Evolutionary conservation across 2,329 filamentous ascomycete species (phyloP), one percentile per base, ranked within the genome.

Genomic region (Neopestalotiopsis clavispora): DNA sequence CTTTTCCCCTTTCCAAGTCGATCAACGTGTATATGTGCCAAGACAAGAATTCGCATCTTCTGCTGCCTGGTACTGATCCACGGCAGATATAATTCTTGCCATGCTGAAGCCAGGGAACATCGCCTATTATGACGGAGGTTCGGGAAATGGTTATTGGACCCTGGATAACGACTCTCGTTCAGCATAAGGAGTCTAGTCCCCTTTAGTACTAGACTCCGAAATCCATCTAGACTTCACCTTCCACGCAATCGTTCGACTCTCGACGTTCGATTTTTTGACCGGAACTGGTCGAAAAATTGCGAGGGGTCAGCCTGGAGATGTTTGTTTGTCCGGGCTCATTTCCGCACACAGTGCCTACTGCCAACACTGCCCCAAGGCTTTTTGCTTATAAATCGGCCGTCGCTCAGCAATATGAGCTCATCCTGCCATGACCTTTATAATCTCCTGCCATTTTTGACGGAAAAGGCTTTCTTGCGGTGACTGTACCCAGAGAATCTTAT

Each of bases 401-500:
- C 17, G 3, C 14, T 52, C 4, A 6, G 20, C 20, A 20, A 23
- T 52, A 2, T 23, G 45, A 52, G 45, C 45, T 52, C 45, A 66
- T n/a, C 23, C 42, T 20, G 64, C 28, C 64, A 57, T 56, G 28
- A 64, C 49, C n/a, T 20, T 57, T 28, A 75, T 40, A 32, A 76
- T 69, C 5, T 69, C 69, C 30, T 76, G 72, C 78, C 78, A 80
- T 12, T 72, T 71, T 4, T 70, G 70, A 4, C 71, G 73, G 60
- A 80, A 79, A 2, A 74, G 49, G 20, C 74, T 72, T 4, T 60
- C 66, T 13, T 70, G 71, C 2, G 45, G 64, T 9, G 67, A 74
- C 23, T 76, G 73, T 30, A 79, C 40, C 79, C 78, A 80, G 4
- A 81, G 70, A 3, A 80, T 58, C 2, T 59, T 70, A 67, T 73